Evolutionary conservation across 2,329 filamentous ascomycete genomes (phyloP).

Genomic region (Amauroascus niger): DNA sequence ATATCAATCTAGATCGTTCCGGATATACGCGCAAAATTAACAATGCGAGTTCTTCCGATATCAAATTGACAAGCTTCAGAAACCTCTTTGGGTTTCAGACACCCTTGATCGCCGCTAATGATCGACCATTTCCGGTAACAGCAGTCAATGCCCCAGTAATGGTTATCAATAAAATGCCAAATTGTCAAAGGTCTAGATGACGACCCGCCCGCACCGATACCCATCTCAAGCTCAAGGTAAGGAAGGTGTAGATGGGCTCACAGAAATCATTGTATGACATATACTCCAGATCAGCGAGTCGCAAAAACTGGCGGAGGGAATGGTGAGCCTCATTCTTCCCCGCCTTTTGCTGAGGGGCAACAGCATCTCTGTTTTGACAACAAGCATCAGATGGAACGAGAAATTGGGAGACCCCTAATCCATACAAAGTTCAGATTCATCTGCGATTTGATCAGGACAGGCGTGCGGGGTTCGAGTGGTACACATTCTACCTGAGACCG

Average conservation of each 20-base stretch:
- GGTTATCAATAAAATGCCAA: not conserved
- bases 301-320: too few species aligned
- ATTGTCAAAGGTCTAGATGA: not conserved
- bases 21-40: too few species aligned
- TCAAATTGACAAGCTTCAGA: too few species aligned
- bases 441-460: not conserved
- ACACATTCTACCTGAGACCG: not conserved
- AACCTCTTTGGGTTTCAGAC: too few species aligned
- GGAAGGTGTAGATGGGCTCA: not conserved
- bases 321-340: not conserved
- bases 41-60: too few species aligned
- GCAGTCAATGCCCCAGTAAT: not conserved
- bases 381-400: not conserved
- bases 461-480: not conserved
- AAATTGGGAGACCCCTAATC: not conserved
- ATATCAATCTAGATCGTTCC: too few species aligned
- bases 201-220: not conserved
- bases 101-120: not conserved
- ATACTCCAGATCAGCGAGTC: too few species aligned
- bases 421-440: not conserved
- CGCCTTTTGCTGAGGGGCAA: not conserved
- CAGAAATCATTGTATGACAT: too few species aligned
- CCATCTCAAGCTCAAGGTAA: not conserved
- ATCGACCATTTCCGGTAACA: not conserved
- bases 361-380: not conserved